Evolutionary conservation across 805 yeast species (phyloP).

Genomic region (Starmerella floricola): DNA sequence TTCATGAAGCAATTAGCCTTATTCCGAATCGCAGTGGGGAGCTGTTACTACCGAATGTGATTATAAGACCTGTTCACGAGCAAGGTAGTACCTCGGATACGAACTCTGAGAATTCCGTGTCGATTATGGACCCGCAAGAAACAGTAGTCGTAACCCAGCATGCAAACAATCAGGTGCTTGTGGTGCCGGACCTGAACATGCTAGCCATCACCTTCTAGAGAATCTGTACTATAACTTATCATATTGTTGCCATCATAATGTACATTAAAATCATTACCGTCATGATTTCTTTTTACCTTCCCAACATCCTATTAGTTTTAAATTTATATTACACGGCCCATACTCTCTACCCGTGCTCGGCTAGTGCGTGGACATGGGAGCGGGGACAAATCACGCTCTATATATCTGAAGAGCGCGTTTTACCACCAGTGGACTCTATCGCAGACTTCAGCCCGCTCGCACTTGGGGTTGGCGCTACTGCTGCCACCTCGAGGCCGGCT

Average conservation of each 20-base stretch:
- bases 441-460: slow-evolving; percentile 44
- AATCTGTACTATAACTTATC: not conserved
- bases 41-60: slow-evolving; percentile 50
- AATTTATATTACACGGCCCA: no score
- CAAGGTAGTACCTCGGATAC: slow-evolving; percentile 29
- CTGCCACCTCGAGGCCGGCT: slow-evolving; percentile 44
- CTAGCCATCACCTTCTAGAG: slow-evolving; percentile 46
- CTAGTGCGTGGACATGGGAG: no score
- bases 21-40: slow-evolving; percentile 72
- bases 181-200: slow-evolving; percentile 57
- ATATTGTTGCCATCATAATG: not conserved
- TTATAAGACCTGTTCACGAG: slow-evolving; percentile 30
- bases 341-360: no score
- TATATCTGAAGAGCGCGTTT: not conserved
- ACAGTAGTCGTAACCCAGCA: slow-evolving; percentile 45
- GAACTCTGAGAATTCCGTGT: not conserved
- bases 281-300: not conserved
- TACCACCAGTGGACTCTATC: slow-evolving; percentile 17
- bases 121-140: not conserved
- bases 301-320: not conserved
- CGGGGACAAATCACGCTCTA: not conserved
- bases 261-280: not conserved
- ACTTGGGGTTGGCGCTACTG: slow-evolving; percentile 62
- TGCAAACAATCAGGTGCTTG: slow-evolving; percentile 54
- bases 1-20: slow-evolving; percentile 35